Base-by-base conservation (phyloP, 2,329 filamentous ascomycete genomes). In the Verticillium dahliae region DNA sequence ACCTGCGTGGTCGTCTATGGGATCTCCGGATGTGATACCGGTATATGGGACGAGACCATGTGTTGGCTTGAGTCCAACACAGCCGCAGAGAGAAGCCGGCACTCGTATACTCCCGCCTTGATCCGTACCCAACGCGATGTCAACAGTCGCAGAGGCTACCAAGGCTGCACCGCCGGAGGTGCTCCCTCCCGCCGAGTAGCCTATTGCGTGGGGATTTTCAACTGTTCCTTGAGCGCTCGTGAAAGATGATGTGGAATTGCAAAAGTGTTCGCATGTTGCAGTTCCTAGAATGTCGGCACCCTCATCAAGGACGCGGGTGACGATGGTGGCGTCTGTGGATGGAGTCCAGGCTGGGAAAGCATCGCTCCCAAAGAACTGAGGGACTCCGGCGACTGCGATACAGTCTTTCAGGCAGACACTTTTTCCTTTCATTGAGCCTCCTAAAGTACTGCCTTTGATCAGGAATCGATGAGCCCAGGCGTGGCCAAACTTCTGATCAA, bases 401-500 rank as follows among this genome's bases (percentile, higher is more conserved):
- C 81, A 82, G 64, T 85, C 83, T 66, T 85, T 85, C 14, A 85
- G 63, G 62, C 79, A 81, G 3, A 84, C 67, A 0, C 75, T 78
- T 58, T 80, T 84, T 0, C 76, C 79, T 59, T 64, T 71, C n/a
- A 81, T 61, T 2, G 54, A 18, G 14, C 54, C 38, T 6, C 59
- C 52, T 22, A 59, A 38, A 4, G 59, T 37, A 15, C 33, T 39
- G 9, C 65, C 65, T 7, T 70, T 70, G 54, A 84, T 81, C 4
- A 75, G 69, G 56, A 81, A 81, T 45, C 74, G 78, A 65, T 82
- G 80, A 1, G 80, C 80, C 81, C 81, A 83, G 0, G 80, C 81
- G 63, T 78, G 72, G 0, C 80, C 81, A 15, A 77, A 75, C 4
- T 71, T 75, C 60, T 84, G 78, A 52, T 78, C 79, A 35, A 72